Conservation (phyloP, 2,329 filamentous ascomycete genomes). For the Pseudomassariella vexata region DNA sequence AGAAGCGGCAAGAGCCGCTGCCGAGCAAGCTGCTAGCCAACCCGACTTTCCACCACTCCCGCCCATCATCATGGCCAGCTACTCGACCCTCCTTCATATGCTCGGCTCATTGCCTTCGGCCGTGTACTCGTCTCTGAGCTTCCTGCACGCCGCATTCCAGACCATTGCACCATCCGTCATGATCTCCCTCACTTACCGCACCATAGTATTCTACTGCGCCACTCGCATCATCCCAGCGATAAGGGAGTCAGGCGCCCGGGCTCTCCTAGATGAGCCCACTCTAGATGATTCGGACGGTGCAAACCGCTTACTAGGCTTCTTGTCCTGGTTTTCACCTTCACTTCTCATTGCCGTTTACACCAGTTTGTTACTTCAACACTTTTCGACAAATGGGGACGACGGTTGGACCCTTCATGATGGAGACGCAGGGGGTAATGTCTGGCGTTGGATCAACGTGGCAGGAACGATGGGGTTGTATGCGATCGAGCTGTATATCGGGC, state of each 20-base stretch:
- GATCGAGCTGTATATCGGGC: constrained; percentile 81
- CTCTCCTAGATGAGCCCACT: constrained; percentile 76
- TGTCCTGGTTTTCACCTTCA: constrained; percentile 92
- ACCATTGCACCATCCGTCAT: constrained; percentile 95
- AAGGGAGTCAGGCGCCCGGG: constrained; percentile 76
- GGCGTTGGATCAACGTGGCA: constrained; percentile 90
- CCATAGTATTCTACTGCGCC: constrained; percentile 91
- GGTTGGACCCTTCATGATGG: constrained; percentile 85
- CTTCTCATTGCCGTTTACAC: constrained; percentile 96
- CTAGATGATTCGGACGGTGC: constrained; percentile 82
- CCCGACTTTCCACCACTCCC: constrained; percentile 95
- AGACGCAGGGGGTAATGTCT: constrained; percentile 76
- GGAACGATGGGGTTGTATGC: constrained; percentile 87
- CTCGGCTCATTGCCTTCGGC: constrained; percentile 78
- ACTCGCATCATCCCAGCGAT: constrained; percentile 94
- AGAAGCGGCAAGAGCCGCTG: constrained; percentile 50
- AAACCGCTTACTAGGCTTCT: constrained; percentile 70
- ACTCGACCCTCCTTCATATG: constrained; percentile 82
- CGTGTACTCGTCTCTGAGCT: constrained; percentile 75
- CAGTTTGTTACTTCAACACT: constrained; percentile 90
- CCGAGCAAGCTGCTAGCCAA: constrained; percentile 48
- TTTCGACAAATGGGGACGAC: constrained; percentile 67
- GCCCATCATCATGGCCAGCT: constrained; percentile 97
- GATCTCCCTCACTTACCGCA: constrained; percentile 87
- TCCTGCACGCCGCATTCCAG: constrained; percentile 86